Evolutionary conservation across 176 grass and related monocot genomes (phyloP).

Genomic region (Rhynchospora tenuis): DNA sequence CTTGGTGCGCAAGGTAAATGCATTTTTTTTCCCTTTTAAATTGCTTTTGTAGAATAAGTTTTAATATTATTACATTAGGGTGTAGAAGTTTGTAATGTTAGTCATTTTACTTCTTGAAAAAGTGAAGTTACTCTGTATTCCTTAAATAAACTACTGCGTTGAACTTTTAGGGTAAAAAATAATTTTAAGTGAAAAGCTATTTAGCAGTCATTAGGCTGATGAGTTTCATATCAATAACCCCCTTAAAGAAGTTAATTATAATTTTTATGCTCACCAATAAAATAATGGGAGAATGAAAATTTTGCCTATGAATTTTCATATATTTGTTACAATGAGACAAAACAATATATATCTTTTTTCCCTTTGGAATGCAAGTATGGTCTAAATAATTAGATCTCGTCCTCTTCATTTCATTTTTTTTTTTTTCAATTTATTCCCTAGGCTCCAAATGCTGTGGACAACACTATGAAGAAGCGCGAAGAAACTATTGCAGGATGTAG

Average conservation of each 20-base stretch:
- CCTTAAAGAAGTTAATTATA: neutral
- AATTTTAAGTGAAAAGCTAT: neutral
- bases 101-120: neutral
- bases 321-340: neutral
- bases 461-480: conserved; percentile 75
- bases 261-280: neutral
- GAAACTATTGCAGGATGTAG: conserved; percentile 45
- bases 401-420: neutral
- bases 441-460: conserved; percentile 85
- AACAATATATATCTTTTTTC: neutral
- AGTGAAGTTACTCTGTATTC: neutral
- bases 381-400: conserved; percentile 14
- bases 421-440: neutral
- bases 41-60: neutral
- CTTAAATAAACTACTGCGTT: neutral
- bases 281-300: neutral
- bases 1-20: conserved; percentile 66
- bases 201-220: neutral
- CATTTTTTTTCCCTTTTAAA: no score
- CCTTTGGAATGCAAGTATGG: neutral
- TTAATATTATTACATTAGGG: neutral
- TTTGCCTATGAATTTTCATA: neutral
- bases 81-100: neutral
- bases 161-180: neutral
- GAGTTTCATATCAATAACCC: neutral